Base-by-base conservation (phyloP, 2,329 filamentous ascomycete genomes). In the Helotiales sp. region DNA sequence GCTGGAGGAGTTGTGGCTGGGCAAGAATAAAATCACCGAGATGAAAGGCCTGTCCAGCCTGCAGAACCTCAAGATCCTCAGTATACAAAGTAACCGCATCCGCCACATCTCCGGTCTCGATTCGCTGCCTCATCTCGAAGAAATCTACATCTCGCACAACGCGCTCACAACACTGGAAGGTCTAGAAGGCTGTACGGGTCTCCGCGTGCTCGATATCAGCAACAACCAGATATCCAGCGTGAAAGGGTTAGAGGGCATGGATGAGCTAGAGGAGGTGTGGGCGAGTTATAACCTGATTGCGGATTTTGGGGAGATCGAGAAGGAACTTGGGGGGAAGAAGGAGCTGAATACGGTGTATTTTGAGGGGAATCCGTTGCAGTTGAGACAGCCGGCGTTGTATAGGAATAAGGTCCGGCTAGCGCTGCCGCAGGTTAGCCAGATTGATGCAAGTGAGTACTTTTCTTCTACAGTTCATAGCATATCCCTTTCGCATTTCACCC, bases 101-200 rank as follows among this genome's bases (percentile, higher is more conserved):
- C 90, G 88, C 65, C 86, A 89, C 70, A 86, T 99, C 17, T 84
- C 88, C 11, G 93, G 93, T 2, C 86, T 99, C 20, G 86, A 86
- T n/a, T 83, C 87, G 10, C 87, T 95, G 1, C 85, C 87, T 4
- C 87, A 88, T 59, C 89, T 99, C 0, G 93, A 97, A 79, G 96
- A 99, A 80, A 86, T 99, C 13, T 97, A 99, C 80, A 91, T 98
- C 72, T 96, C 93, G 5, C 93, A 99, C 83, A 99, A 99, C 78
- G 88, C 91, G n/a, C 85, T 99, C 55, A 89, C 89, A 20, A 87
- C 89, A 1, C 85, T 98, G 11, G 85, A 88, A 1, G 93, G 93
- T 0, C 84, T 98, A 2, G 87, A 74, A 77, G 82, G 66, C 90
- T 90, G 76, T 78, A 82, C 2, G 87, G 88, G 54, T 0, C 86